Evolutionary conservation across 352 stramenopile genomes (phyloP).

Genomic region (Phytophthora litchii): DNA sequence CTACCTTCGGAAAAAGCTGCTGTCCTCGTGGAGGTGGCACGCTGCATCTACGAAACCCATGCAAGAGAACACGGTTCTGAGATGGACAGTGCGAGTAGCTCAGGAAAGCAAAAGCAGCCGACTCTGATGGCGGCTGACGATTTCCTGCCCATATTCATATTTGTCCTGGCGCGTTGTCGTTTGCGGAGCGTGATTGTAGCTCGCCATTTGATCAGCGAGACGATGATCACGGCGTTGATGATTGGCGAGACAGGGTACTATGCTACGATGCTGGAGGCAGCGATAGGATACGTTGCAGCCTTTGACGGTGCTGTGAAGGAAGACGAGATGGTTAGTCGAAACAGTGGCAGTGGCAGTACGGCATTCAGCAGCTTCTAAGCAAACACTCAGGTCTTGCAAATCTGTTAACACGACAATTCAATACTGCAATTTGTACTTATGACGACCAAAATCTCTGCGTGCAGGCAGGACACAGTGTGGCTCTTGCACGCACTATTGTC

Average conservation of each 20-base stretch:
- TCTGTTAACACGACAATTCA: neutral
- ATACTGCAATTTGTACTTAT: neutral
- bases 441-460: neutral
- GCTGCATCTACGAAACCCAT: constrained; percentile 77
- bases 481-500: too few relatives aligned
- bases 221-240: constrained; percentile 76
- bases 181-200: constrained; percentile 66
- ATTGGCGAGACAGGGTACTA: constrained; percentile 85
- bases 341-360: constrained; percentile 27
- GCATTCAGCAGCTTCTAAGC: constrained; percentile 27
- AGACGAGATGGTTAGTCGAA: constrained; percentile 2
- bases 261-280: constrained; percentile 78
- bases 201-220: constrained; percentile 75
- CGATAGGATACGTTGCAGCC: constrained; percentile 69
- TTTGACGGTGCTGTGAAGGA: constrained; percentile 29
- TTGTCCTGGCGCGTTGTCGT: constrained; percentile 54
- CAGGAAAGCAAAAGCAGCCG: constrained; percentile 11
- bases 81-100: neutral
- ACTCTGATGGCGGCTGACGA: constrained; percentile 70
- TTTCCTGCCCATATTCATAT: constrained; percentile 86
- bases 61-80: constrained; percentile 45
- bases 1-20: constrained; percentile 70
- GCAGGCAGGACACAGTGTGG: too few relatives aligned
- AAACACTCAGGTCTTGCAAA: neutral
- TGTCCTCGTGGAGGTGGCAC: constrained; percentile 68